Evolutionary conservation across 345 rosid species (phyloP), one percentile per base, ranked within the genome.

Genomic region (Gynandropsis gynandra): DNA sequence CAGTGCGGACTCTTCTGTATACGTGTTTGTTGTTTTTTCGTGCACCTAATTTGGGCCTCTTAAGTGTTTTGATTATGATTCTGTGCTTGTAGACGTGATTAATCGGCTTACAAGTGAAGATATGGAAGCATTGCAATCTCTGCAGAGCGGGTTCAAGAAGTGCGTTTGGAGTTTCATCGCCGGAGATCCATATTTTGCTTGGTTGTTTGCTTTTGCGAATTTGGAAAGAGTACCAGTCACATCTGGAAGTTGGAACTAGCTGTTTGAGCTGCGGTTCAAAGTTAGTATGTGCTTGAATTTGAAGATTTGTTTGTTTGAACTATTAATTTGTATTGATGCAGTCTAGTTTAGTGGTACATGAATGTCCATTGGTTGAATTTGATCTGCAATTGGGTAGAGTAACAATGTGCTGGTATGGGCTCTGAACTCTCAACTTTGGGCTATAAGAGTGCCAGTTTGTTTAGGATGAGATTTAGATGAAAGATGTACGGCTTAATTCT

Each of bases 141-240:
- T 83, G 9, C 89, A 78, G 68, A 69, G 17, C 65, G 70, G 54
- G 59, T 92, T 92, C 69, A 71, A 68, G 66, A 87, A 87, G 75
- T 92, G 95, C 67, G 96, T 92, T 70, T 93, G 87, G 67, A 76
- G 82, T 76, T 31, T 20, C 39, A 16, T 15, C 7, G 41, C 41
- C 8, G 13, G 46, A 35, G 39, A 64, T 64, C 41, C 43, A 10
- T 35, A 10, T 50, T n/a, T 56, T 33, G 52, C 62, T 55, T 54
- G 29, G 13, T 40, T 38, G 14, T 17, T 36, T 11, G 4, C 15
- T 46, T 35, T 29, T 4, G 40, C 14, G 46, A 19, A 29, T 38
- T 58, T 27, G 16, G 20, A 48, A 10, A 46, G 47, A 47, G n/a
- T 13, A 34, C 37, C 1, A 47, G n/a, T 12, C 38, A 58, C 12